A percentile compares a stretch with the other conserved stretches of the same genome.
Conservation (phyloP, 139 green algal genomes). For the Tetraselmis striata region DNA sequence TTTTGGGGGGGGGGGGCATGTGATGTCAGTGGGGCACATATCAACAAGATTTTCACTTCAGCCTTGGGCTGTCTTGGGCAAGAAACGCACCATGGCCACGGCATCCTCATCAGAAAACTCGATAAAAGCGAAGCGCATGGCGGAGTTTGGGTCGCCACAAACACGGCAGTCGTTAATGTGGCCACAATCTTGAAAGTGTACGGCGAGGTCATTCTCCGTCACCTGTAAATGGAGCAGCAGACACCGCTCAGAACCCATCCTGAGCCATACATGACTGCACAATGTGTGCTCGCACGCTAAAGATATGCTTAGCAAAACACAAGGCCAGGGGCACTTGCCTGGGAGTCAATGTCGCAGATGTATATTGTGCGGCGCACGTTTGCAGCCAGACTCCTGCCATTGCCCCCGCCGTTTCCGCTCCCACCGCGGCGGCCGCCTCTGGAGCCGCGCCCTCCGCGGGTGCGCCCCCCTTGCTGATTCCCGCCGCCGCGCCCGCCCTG, state of each 20-base stretch:
- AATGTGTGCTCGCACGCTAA: background rate
- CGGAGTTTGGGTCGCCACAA: constrained; percentile 87
- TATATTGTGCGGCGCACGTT: constrained; percentile 75
- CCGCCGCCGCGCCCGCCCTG: background rate
- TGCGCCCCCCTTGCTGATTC: background rate
- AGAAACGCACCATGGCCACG: constrained; percentile 35
- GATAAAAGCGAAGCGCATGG: constrained; percentile 92
- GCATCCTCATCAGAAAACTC: constrained; percentile 72
- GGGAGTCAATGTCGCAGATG: constrained; percentile 66
- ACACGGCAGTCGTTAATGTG: constrained; percentile 83
- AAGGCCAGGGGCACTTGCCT: constrained; percentile 10
- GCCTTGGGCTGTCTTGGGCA: too few species aligned
- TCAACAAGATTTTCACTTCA: background rate
- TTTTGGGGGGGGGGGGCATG: too few species aligned
- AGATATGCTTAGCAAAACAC: background rate
- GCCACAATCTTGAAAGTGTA: constrained; percentile 65
- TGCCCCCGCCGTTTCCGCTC: constrained; percentile 36
- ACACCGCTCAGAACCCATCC: background rate
- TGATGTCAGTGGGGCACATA: background rate
- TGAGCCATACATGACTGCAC: too few species aligned
- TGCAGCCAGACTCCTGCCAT: constrained; percentile 44
- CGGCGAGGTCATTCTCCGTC: constrained; percentile 66
- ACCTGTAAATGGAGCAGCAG: constrained; percentile 37
- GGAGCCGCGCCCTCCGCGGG: background rate
- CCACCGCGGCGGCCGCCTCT: constrained; percentile 7